These are phyloP conservation scores for Trichocladium uniseriatum DNA, from an alignment of 495 filamentous ascomycete species.

Conservation along the genomic window DNA sequence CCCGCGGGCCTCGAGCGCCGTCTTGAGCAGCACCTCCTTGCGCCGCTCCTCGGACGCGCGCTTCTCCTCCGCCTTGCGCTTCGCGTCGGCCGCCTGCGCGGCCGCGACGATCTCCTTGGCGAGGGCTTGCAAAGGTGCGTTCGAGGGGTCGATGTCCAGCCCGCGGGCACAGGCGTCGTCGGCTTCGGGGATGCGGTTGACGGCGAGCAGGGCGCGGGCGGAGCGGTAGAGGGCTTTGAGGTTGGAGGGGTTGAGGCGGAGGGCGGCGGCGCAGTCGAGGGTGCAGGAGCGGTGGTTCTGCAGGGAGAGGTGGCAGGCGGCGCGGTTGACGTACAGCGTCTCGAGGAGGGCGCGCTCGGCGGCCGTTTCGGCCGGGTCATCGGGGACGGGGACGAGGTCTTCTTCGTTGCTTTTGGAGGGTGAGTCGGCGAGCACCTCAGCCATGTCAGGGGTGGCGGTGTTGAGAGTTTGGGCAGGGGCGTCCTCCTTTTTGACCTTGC, in stretches of 20 bases:
- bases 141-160: conserved; percentile 52
- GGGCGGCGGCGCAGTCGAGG: conserved; percentile 68
- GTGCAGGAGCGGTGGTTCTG: conserved; percentile 75
- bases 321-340: conserved; percentile 73
- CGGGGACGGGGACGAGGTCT: conserved; percentile 23
- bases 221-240: conserved; percentile 87
- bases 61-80: conserved; percentile 40
- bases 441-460: conserved; percentile 3
- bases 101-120: conserved; percentile 29
- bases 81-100: not conserved
- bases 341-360: conserved; percentile 56
- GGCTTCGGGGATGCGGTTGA: conserved; percentile 66
- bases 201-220: conserved; percentile 59
- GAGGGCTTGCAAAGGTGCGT: conserved; percentile 46
- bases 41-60: conserved; percentile 37
- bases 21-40: conserved; percentile 49
- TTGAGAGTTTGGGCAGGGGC: conserved; percentile 30
- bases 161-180: conserved; percentile 65
- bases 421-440: too few species aligned
- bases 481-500: conserved; percentile 21
- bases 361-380: conserved; percentile 41
- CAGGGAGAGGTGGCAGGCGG: conserved; percentile 66
- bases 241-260: conserved; percentile 67
- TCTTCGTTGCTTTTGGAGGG: not conserved
- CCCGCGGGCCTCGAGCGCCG: conserved; percentile 65